phyloP scores from a whole-genome alignment of 148 eudicot genomes.

The Vaccinium macrocarpon region DNA sequence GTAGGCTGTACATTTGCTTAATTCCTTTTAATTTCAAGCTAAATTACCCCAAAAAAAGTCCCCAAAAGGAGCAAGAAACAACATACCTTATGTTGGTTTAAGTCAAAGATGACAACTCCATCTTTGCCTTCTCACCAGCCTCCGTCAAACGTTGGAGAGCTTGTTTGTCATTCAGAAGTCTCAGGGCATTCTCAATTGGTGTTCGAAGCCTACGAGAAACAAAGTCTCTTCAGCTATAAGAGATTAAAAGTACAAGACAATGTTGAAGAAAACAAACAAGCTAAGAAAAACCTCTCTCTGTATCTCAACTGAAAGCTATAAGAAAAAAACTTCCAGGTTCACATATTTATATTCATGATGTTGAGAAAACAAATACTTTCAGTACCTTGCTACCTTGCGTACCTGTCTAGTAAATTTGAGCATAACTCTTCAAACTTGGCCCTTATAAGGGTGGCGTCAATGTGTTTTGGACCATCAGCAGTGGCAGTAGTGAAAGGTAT shows the following conservation, averaged over 20 bases:
- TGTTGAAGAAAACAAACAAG: not conserved
- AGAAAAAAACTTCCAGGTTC: not conserved
- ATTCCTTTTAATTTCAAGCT: no score
- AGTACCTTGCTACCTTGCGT: not conserved
- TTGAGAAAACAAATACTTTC: not conserved
- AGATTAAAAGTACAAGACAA: not conserved
- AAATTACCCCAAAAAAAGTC: no score
- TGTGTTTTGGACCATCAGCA: constrained; percentile 96
- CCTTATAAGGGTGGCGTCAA: constrained; percentile 84
- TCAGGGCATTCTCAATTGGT: constrained; percentile 66
- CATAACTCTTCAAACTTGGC: constrained; percentile 96
- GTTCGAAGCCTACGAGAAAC: constrained; percentile 54
- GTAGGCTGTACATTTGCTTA: no score
- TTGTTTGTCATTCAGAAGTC: no score
- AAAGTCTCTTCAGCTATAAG: not conserved
- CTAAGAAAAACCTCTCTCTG: no score
- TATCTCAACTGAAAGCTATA: not conserved
- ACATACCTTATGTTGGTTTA: constrained; percentile 82
- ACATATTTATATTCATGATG: not conserved
- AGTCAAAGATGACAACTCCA: constrained; percentile 57
- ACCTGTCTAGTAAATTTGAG: constrained; percentile 92
- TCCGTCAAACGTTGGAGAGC: no score
- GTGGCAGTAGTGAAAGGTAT: constrained; percentile 98
- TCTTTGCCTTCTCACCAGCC: no score
- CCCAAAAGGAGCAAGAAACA: no score